These are phyloP conservation scores for Leucaena leucocephala DNA, from an alignment of 306 rosid species.

Conservation along the genomic window DNA sequence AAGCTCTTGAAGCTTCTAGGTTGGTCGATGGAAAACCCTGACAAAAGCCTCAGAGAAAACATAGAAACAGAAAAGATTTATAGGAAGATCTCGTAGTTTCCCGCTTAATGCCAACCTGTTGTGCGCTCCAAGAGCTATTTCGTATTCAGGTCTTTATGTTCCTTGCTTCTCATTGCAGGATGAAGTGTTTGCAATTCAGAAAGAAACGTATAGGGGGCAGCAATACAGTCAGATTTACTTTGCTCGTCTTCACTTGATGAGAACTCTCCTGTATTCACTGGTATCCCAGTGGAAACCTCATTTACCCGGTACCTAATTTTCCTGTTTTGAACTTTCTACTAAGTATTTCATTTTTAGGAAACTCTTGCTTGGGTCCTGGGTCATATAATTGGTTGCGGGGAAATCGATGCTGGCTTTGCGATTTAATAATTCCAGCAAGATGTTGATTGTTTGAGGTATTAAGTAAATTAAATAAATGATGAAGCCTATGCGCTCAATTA, in stretches of 20 bases:
- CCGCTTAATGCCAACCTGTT: background rate
- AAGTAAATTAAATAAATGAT: background rate
- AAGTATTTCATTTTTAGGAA: background rate
- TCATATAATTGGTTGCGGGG: background rate
- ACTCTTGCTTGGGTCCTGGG: background rate
- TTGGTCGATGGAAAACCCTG: background rate
- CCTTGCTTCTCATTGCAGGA: constrained; percentile 50
- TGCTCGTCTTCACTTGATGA: constrained; percentile 81
- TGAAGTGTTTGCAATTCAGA: constrained; percentile 59
- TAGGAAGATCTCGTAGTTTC: background rate
- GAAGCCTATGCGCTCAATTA: background rate
- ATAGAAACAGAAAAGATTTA: background rate
- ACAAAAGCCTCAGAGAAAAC: background rate
- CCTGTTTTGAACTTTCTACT: constrained; percentile 8
- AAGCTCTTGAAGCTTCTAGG: background rate
- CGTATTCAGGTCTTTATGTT: background rate
- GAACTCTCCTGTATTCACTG: constrained; percentile 75
- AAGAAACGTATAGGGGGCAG: constrained; percentile 76
- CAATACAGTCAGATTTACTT: constrained; percentile 93
- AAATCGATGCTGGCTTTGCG: background rate
- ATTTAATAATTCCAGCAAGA: background rate
- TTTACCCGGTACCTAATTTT: constrained; percentile 58
- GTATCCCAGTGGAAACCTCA: constrained; percentile 73
- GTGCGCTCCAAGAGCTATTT: background rate
- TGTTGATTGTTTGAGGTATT: constrained; percentile 11